A percentile compares a stretch with the other conserved stretches of the same genome.
These are phyloP conservation scores for Cytospora chrysosperma DNA, from an alignment of 2,329 filamentous ascomycete species.

Conservation along the genomic window DNA sequence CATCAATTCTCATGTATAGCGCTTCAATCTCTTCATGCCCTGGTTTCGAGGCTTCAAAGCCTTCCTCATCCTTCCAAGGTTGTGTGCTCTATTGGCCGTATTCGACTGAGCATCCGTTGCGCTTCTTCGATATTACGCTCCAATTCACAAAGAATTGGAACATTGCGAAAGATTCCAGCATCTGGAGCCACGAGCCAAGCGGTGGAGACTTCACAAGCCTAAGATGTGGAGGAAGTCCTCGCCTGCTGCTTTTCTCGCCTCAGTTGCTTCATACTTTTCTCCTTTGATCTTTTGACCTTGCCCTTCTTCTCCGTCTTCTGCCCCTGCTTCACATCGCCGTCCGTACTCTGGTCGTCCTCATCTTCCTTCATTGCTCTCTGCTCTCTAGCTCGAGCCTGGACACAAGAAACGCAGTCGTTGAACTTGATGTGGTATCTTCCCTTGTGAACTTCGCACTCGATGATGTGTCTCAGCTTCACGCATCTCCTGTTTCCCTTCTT, in stretches of 20 bases:
- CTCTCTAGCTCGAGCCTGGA: constrained; percentile 3
- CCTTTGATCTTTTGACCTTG: not conserved
- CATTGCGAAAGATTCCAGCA: too few species aligned
- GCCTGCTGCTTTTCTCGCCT: not conserved
- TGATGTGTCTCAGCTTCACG: constrained; percentile 15
- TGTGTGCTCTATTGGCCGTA: too few species aligned
- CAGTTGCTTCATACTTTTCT: constrained; percentile 13
- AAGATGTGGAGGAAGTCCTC: not conserved
- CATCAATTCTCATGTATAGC: too few species aligned
- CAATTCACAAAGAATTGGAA: too few species aligned
- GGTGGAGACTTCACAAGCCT: not conserved
- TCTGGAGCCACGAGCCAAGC: not conserved
- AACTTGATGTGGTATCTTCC: constrained; percentile 4
- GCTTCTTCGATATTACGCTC: too few species aligned
- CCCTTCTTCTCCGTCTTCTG: not conserved
- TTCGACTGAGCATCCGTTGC: too few species aligned
- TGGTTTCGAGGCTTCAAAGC: too few species aligned
- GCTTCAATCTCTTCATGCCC: too few species aligned
- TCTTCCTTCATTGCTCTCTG: constrained; percentile 2
- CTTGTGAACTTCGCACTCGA: constrained; percentile 13
- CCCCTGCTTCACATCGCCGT: not conserved
- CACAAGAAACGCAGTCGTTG: constrained; percentile 8
- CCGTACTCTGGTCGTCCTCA: too few species aligned
- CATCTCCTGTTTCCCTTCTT: constrained; percentile 22
- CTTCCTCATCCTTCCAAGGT: too few species aligned